These are phyloP conservation scores for Chlamydomonas sphaeroides DNA, from an alignment of 139 green algal species.

Conservation along the genomic window DNA sequence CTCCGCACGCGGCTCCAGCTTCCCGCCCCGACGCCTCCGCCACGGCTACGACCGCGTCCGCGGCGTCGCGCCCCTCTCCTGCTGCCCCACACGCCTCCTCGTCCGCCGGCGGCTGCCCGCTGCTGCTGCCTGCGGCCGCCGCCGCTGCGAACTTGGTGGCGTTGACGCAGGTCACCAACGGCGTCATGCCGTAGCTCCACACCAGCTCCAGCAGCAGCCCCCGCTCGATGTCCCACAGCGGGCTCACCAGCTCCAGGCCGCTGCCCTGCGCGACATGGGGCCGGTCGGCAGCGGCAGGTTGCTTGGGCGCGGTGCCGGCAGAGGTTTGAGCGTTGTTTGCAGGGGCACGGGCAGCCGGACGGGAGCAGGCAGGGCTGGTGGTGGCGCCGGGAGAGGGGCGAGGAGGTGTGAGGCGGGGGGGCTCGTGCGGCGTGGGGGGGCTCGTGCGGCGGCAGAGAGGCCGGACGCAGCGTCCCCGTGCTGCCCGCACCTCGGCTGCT, in stretches of 20 bases:
- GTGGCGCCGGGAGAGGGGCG: too few species aligned
- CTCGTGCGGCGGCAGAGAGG: too few species aligned
- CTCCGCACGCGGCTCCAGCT: not conserved
- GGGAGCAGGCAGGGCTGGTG: too few species aligned
- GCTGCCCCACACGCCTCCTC: not conserved
- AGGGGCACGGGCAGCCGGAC: too few species aligned
- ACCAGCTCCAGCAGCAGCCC: slow-evolving; percentile 34
- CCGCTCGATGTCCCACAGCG: slow-evolving; percentile 30
- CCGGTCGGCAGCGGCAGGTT: not conserved
- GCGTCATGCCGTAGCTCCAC: slow-evolving; percentile 24
- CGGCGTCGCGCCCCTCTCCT: not conserved
- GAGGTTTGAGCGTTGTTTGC: too few species aligned
- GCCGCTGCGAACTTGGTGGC: slow-evolving; percentile 13
- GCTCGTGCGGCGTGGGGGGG: too few species aligned
- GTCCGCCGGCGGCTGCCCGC: not conserved
- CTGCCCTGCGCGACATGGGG: slow-evolving; percentile 24
- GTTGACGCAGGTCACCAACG: slow-evolving; percentile 38
- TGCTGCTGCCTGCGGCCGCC: not conserved
- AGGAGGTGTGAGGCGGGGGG: too few species aligned
- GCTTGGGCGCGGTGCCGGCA: too few species aligned
- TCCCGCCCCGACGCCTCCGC: too few species aligned
- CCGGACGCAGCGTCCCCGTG: too few species aligned
- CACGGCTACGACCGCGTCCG: too few species aligned
- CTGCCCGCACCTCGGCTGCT: too few species aligned
- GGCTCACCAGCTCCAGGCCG: slow-evolving; percentile 18